Base-by-base conservation (phyloP, 805 yeast species). In the Candida dajiaensis region DNA sequence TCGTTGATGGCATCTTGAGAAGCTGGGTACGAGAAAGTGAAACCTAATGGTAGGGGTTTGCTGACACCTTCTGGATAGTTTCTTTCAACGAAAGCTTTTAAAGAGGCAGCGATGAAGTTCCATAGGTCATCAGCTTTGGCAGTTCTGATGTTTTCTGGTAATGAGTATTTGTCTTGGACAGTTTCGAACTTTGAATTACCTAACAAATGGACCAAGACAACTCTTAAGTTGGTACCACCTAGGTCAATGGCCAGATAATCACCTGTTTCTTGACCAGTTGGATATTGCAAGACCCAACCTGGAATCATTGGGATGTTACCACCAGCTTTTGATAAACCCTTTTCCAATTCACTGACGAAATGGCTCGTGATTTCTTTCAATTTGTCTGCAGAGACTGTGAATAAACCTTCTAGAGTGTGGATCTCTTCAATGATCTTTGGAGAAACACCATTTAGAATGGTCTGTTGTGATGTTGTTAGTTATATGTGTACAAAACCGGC, bases 181-280 rank as follows among this genome's bases (percentile, higher is more conserved):
- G 89, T 84, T 64, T 86, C 94, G 62, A 92, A 92, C 60, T 85
- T 80, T 49, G 86, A 77, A 65, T 84, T 76, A 52, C 99, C 99
- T 45, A 81, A 80, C 58, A 92, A 76, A 52, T 80, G 81, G 60
- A 92, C 92, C 63, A 85, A 77, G 48, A 92, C 96, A 42, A 89
- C 96, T 66, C 99, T 81, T 67, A 92, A 76, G 72, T 92, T 92
- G 52, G 99, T 92, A 52, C 99, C 99, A 65, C 99, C 99, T 71
- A 92, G 77, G 67, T 92, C 99, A 50, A 94, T 85, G 44, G 98
- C 97, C 64, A 92, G 71, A 68, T 77, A 92, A 56, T 88, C 83
- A 54, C 99, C 99, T 38, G 76, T 77, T 68, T 92, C 99, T 56
- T 80, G 71, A 54, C 99, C 99, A 43, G 92, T 83, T 54, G 98